A percentile compares a stretch with the other conserved stretches of the same genome.
These are phyloP conservation scores for Oidiodendron maius DNA, from an alignment of 495 filamentous ascomycete species.

Conservation along the genomic window DNA sequence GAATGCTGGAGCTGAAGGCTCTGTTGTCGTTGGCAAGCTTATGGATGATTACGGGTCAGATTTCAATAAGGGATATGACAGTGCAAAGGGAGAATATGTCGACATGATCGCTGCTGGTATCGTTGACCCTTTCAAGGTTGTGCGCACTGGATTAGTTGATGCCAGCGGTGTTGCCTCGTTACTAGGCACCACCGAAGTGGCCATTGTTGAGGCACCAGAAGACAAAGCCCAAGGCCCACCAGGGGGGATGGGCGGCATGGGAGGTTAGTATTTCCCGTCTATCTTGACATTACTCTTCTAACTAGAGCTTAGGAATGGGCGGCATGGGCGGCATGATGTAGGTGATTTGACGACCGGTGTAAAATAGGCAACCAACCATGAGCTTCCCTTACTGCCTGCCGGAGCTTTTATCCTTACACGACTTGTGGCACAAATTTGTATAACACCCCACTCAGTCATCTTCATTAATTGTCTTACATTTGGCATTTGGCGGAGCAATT, in stretches of 20 bases:
- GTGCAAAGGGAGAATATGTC: slow-evolving; percentile 92
- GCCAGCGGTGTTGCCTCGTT: slow-evolving; percentile 95
- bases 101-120: slow-evolving; percentile 98
- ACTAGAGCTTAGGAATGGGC: slow-evolving; percentile 22
- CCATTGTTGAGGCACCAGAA: slow-evolving; percentile 95
- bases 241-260: slow-evolving; percentile 63
- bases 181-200: slow-evolving; percentile 96
- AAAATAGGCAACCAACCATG: slow-evolving; percentile 15
- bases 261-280: slow-evolving; percentile 49
- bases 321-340: slow-evolving; percentile 49
- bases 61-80: slow-evolving; percentile 98
- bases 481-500: slow-evolving; percentile 22
- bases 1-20: slow-evolving; percentile 94
- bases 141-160: slow-evolving; percentile 90
- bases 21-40: slow-evolving; percentile 95
- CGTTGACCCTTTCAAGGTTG: slow-evolving; percentile 98
- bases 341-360: slow-evolving; percentile 17
- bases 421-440: slow-evolving; percentile 20
- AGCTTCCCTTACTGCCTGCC: slow-evolving; percentile 3
- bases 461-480: slow-evolving; percentile 21
- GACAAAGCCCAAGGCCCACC: slow-evolving; percentile 52
- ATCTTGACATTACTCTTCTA: slow-evolving; percentile 6
- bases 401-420: slow-evolving; percentile 7
- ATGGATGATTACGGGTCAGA: slow-evolving; percentile 86
- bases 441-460: slow-evolving; percentile 23